phyloP scores from a whole-genome alignment of 2,329 filamentous ascomycete species.

The Alternaria arbusti region DNA sequence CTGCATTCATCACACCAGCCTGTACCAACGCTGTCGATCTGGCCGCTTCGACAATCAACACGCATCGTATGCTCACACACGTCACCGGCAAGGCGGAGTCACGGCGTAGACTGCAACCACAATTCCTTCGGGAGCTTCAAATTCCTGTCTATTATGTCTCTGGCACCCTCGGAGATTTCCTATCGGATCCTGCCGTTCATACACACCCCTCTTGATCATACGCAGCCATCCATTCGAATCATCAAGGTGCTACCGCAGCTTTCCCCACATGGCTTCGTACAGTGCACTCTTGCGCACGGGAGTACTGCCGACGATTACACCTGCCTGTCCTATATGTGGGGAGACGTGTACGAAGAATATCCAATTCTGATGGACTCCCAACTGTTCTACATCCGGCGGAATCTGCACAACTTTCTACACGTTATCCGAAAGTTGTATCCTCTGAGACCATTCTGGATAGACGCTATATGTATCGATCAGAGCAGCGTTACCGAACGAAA shows the following conservation, averaged over 20 bases:
- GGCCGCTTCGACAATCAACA: no score
- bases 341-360: accelerated
- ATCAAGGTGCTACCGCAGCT: accelerated
- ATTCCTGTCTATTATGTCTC: not conserved
- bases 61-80: no score
- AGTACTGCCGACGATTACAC: not conserved
- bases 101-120: no score
- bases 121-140: no score
- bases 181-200: not conserved
- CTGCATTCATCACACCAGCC: no score
- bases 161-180: accelerated
- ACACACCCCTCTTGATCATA: not conserved
- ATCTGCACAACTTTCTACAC: not conserved
- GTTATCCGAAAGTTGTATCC: accelerated
- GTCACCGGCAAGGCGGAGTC: no score
- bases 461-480: not conserved
- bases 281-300: not conserved
- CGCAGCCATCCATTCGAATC: not conserved
- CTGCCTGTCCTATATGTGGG: not conserved
- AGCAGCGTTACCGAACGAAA: accelerated
- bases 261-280: not conserved
- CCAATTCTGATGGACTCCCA: accelerated
- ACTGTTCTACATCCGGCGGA: accelerated
- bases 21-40: no score
- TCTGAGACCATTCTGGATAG: not conserved